Base-by-base conservation (phyloP, 345 rosid species). In the Linum trigynum region DNA sequence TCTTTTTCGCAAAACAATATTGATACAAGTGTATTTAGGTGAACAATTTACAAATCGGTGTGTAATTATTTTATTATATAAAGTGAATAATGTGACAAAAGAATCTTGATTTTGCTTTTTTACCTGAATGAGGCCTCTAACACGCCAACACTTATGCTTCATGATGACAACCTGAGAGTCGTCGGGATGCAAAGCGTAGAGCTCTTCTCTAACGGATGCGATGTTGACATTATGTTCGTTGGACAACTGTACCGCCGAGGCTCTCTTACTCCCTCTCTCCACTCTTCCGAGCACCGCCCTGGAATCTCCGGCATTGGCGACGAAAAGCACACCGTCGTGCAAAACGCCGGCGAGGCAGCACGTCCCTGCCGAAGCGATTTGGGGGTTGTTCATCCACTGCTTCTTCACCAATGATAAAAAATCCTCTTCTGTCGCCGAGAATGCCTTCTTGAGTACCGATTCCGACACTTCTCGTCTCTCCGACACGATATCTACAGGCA, bases 91-190 rank as follows among this genome's bases (percentile, higher is more conserved):
- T n/a, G n/a, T n/a, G n/a, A n/a, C n/a, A n/a, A n/a, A n/a, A 42
- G 48, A 5, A 42, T 5, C 8, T 3, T 42, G 1, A 42, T 1
- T 6, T 42, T 42, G 10, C 8, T 6, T 42, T 5, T 5, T 38
- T 62, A 75, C 78, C 74, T 75, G 78, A 65, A 75, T 75, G 41
- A 75, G 65, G 57, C 78, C 78, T 74, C 70, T 75, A 59, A 75
- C 78, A 7, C 74, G 74, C 77, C 77, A 74, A 23, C 69, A 70
- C 50, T 74, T 74, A 57, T 74, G 77, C 66, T 69, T 74, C 61
- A 74, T 56, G 66, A 74, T 70, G 37, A 74, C 77, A 65, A 74
- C 66, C 4, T 62, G 74, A 3, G 74, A 51, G 43, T 74, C 77
- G 57, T 74, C 74, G 7, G 77, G 77, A 40, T 74, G 77, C 71